Base-by-base conservation (phyloP, 1,284 basidiomycete species). In the Schizophyllum commune region DNA sequence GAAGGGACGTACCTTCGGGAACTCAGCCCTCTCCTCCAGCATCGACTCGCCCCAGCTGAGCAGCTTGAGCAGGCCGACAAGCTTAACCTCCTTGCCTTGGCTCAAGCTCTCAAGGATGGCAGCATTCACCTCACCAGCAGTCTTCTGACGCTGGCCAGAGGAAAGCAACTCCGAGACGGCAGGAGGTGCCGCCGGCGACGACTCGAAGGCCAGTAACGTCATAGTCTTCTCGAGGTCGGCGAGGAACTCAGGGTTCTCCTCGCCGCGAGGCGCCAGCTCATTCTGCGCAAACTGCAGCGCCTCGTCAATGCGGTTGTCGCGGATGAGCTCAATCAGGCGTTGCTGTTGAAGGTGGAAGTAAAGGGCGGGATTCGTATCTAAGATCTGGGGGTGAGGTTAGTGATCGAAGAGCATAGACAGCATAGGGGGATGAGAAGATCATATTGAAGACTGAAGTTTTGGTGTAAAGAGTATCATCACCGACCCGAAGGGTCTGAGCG, bases 321-420 rank as follows among this genome's bases (percentile, higher is more conserved):
- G 90, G 68, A 99, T 98, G 66, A 87, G 87, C 75, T 99, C 97
- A 72, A 98, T 98, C 52, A 99, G 80, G 65, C 91, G 92, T 72
- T 97, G 92, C 66, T 98, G 94, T 69, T 97, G 93, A 6, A 97
- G 83, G 68, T 91, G 92, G 75, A 98, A 97, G 72, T 94, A 96
- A 57, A 97, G 78, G 2, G 85, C 83, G 4, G 91, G 92, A 72
- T 96, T 95, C 27, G 89, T 94, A 73, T 98, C 96, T 68, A 98
- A 82, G 69, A 98, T 97, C 96, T 99, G 73, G 34, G 34, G 34
- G 34, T 63, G 65, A 55, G 62, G 60, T 60, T 47, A 66, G 68
- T 61, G 13, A 13, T 13, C 32, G 57, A 63, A 63, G 62, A 33
- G 59, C 59, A 60, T 52, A 67, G 54, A 62, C 65, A 56, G 64